Evolutionary conservation across 257 asterid genomes (phyloP).

Genomic region (Craterostigma plantagineum): DNA sequence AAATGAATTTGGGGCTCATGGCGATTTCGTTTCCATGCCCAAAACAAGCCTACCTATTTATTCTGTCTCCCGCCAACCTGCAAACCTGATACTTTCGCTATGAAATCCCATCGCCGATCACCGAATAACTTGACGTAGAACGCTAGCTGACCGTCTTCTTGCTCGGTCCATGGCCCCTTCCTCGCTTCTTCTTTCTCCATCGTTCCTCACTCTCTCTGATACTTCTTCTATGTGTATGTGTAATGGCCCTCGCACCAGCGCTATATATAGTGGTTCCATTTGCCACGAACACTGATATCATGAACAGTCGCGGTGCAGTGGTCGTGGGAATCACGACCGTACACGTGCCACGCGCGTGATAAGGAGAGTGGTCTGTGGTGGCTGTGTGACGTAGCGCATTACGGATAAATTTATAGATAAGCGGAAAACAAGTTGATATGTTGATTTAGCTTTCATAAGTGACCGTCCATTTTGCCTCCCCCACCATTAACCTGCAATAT

Average conservation of each 20-base stretch:
- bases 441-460: conserved; percentile 42
- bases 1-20: conserved; percentile 12
- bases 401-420: conserved; percentile 20
- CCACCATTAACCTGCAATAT: too few species aligned
- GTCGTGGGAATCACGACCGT: too few species aligned
- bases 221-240: background rate
- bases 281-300: too few species aligned
- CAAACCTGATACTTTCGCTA: conserved; percentile 98
- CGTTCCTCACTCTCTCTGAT: background rate
- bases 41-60: conserved; percentile 61
- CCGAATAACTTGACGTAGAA: conserved; percentile 80
- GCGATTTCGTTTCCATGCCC: conserved; percentile 33
- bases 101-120: conserved; percentile 93
- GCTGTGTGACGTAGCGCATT: conserved; percentile 41
- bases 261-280: background rate
- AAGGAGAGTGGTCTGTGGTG: conserved; percentile 5
- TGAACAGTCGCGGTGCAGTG: too few species aligned
- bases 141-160: conserved; percentile 64
- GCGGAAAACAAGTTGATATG: conserved; percentile 34
- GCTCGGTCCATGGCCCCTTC: conserved; percentile 89
- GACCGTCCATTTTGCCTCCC: conserved; percentile 22
- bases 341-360: too few species aligned
- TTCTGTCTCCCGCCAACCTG: conserved; percentile 90
- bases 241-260: background rate
- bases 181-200: conserved; percentile 31